These are phyloP conservation scores for Diatrype stigma DNA, from an alignment of 2,329 filamentous ascomycete species.

Conservation along the genomic window DNA sequence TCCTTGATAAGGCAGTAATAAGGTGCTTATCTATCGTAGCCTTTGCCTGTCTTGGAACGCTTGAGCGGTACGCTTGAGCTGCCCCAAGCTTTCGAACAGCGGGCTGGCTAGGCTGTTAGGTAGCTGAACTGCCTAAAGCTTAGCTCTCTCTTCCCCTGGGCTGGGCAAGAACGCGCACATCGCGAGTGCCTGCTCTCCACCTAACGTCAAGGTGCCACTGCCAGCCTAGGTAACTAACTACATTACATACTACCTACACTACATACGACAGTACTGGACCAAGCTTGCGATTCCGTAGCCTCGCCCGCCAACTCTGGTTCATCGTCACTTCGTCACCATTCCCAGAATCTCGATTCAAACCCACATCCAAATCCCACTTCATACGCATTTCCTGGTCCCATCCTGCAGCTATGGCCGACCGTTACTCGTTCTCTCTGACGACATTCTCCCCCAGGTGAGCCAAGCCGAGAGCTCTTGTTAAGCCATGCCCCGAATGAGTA, in stretches of 20 bases:
- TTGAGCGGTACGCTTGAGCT: too few species aligned
- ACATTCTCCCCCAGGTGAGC: constrained; percentile 94
- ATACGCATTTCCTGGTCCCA: constrained; percentile 6
- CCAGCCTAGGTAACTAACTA: background rate
- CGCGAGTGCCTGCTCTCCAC: constrained; percentile 9
- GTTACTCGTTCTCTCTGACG: constrained; percentile 98
- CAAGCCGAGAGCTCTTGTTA: constrained; percentile 34
- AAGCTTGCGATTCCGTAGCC: constrained; percentile 13
- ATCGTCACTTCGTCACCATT: constrained; percentile 1
- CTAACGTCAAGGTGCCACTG: constrained; percentile 1
- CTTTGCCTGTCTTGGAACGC: too few species aligned
- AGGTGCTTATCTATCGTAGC: too few species aligned
- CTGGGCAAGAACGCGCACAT: constrained; percentile 4
- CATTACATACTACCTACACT: background rate
- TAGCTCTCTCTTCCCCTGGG: background rate
- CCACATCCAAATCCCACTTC: background rate
- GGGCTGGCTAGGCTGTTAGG: too few species aligned
- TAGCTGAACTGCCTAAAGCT: background rate
- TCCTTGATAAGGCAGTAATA: too few species aligned
- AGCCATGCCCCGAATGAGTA: constrained; percentile 3
- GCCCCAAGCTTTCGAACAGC: too few species aligned
- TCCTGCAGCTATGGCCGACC: constrained; percentile 73
- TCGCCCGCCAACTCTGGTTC: constrained; percentile 6
- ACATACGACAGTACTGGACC: background rate
- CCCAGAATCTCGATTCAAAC: constrained; percentile 4